Percentiles rank a stretch among this genome's conserved stretches.
phyloP scores from a whole-genome alignment of 2,329 filamentous ascomycete species.

The Colletotrichum eremochloae region DNA sequence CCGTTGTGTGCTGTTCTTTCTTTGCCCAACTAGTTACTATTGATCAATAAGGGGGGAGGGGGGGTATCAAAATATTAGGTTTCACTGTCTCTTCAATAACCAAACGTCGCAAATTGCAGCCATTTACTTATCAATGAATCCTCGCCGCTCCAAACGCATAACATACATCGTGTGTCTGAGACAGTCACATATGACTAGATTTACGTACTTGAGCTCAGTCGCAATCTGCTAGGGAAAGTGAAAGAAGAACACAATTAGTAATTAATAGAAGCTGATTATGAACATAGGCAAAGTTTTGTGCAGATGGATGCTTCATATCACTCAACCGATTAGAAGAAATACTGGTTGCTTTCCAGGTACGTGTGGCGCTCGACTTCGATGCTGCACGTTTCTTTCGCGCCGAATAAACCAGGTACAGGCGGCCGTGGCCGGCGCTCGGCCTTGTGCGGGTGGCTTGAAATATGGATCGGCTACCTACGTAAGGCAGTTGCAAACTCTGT shows the following conservation, averaged over 20 bases:
- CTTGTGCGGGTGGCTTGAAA: constrained; percentile 14
- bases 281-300: neutral
- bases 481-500: neutral
- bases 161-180: neutral
- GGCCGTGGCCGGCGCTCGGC: constrained; percentile 7
- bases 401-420: neutral
- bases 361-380: neutral
- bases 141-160: neutral
- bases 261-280: neutral
- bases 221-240: neutral
- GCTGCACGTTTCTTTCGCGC: neutral
- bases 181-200: neutral
- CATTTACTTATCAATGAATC: neutral
- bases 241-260: neutral
- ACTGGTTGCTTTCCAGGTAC: neutral
- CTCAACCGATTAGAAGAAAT: neutral
- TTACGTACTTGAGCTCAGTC: neutral
- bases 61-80: no score
- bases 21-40: neutral
- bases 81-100: neutral
- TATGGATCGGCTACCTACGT: neutral
- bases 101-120: no score
- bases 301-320: neutral
- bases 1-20: neutral
- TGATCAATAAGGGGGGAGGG: no score